These are phyloP conservation scores for Amaranthus hypochondriacus DNA, from an alignment of 148 eudicot genomes.

Conservation along the genomic window DNA sequence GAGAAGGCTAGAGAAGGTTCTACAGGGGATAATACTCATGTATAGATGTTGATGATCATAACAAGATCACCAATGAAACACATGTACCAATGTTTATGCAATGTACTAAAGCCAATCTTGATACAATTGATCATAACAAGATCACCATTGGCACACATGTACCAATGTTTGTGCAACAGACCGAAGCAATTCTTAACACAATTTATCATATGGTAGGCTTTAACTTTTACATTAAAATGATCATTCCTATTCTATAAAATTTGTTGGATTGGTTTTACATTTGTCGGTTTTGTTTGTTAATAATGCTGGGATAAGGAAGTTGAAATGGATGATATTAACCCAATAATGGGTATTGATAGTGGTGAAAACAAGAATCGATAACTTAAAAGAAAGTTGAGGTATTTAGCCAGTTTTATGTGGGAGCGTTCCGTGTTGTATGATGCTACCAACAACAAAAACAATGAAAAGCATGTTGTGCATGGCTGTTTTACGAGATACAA, in stretches of 20 bases:
- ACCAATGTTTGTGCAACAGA: constrained; percentile 76
- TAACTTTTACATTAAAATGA: background rate
- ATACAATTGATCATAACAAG: constrained; percentile 50
- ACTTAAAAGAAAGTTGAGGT: constrained; percentile 68
- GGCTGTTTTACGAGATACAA: constrained; percentile 39
- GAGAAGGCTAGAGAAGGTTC: too few species aligned
- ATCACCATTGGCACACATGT: constrained; percentile 32
- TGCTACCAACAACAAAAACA: too few species aligned
- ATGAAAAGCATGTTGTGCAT: too few species aligned
- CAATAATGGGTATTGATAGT: constrained; percentile 49
- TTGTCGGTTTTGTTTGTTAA: background rate
- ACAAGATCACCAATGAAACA: constrained; percentile 26
- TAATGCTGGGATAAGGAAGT: constrained; percentile 46
- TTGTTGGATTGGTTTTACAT: background rate
- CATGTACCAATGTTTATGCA: constrained; percentile 72
- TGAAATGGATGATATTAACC: constrained; percentile 68
- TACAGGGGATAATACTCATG: too few species aligned
- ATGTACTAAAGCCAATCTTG: constrained; percentile 62
- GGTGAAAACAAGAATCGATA: constrained; percentile 58
- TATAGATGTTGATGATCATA: constrained; percentile 47
- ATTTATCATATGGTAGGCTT: constrained; percentile 60
- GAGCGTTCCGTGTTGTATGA: too few species aligned
- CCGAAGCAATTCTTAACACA: constrained; percentile 63
- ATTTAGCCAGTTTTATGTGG: constrained; percentile 5
- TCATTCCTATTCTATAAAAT: background rate